Conservation (phyloP, 2,329 filamentous ascomycete genomes). For the Sarocladium brachiariae region DNA sequence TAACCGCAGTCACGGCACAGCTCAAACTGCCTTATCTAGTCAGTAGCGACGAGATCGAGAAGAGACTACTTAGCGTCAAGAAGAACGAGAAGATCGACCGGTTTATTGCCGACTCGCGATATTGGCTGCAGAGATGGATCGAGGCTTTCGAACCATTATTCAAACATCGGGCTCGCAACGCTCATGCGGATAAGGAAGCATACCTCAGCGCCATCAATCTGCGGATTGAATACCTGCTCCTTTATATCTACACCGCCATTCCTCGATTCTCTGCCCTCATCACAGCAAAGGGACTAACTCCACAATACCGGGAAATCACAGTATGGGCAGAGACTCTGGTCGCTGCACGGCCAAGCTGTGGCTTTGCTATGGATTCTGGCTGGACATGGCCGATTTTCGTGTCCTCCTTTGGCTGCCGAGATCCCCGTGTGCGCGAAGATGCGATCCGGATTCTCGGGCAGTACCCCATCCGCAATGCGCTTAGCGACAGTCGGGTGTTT, state of each 20-base stretch:
- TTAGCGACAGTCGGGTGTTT: slow-evolving; percentile 35
- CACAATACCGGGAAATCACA: slow-evolving; percentile 35
- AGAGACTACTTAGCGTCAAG: slow-evolving; percentile 24
- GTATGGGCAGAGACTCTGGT: slow-evolving; percentile 30
- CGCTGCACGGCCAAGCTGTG: slow-evolving; percentile 26
- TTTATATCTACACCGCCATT: slow-evolving; percentile 31
- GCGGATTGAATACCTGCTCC: slow-evolving; percentile 35
- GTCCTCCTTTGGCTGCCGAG: slow-evolving; percentile 33
- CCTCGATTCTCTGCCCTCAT: slow-evolving; percentile 30
- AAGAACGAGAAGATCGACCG: slow-evolving; percentile 22
- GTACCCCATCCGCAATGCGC: slow-evolving; percentile 36
- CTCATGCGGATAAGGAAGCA: slow-evolving; percentile 15
- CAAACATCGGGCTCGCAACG: slow-evolving; percentile 19
- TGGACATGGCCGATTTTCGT: slow-evolving; percentile 39
- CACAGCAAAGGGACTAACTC: slow-evolving; percentile 30
- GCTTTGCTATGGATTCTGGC: slow-evolving; percentile 39
- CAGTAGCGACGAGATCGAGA: slow-evolving; percentile 21
- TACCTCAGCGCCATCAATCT: slow-evolving; percentile 33
- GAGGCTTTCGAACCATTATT: slow-evolving; percentile 31
- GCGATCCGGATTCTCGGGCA: slow-evolving; percentile 32
- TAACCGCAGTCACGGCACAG: slow-evolving; percentile 24
- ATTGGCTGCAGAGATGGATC: slow-evolving; percentile 34
- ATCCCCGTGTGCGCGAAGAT: slow-evolving; percentile 30
- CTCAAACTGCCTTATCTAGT: slow-evolving; percentile 22
- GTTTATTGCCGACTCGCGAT: slow-evolving; percentile 29